Percentiles rank a stretch among this genome's conserved stretches.
Conservation (phyloP, 345 rosid species). For the Rhodamnia argentea region DNA sequence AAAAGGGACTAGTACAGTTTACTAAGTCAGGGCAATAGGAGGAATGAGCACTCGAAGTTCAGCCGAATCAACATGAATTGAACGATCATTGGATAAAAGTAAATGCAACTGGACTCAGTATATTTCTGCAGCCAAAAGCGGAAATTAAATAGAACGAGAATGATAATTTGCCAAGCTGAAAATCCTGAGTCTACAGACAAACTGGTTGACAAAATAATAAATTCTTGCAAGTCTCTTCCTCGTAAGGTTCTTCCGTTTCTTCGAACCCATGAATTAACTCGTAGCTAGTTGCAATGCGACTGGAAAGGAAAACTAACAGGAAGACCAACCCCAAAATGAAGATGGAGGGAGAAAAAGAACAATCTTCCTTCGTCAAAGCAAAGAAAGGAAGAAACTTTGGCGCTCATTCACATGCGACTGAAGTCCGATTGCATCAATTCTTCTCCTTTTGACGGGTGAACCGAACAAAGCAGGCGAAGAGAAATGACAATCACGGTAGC, state of each 20-base stretch:
- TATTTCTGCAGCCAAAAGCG: neutral
- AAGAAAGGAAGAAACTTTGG: neutral
- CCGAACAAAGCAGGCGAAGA: neutral
- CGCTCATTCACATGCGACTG: neutral
- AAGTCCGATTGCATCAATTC: neutral
- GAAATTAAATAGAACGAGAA: neutral
- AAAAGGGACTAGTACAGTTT: neutral
- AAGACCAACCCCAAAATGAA: neutral
- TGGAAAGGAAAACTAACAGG: neutral
- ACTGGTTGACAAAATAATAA: neutral
- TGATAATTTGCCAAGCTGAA: conserved; percentile 33
- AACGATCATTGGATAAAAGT: neutral
- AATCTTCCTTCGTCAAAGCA: neutral
- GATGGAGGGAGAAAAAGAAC: neutral
- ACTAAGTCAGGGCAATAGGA: neutral
- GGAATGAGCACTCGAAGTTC: neutral
- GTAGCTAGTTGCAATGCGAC: neutral
- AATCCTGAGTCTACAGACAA: conserved; percentile 14
- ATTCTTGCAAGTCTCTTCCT: neutral
- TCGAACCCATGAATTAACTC: conserved; percentile 1
- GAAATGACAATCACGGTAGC: neutral
- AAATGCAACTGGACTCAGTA: neutral
- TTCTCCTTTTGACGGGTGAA: neutral
- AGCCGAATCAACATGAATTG: neutral
- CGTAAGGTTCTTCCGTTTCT: neutral